These are phyloP conservation scores for Thermomyces lanuginosus DNA, from an alignment of 2,329 filamentous ascomycete species.

Conservation along the genomic window DNA sequence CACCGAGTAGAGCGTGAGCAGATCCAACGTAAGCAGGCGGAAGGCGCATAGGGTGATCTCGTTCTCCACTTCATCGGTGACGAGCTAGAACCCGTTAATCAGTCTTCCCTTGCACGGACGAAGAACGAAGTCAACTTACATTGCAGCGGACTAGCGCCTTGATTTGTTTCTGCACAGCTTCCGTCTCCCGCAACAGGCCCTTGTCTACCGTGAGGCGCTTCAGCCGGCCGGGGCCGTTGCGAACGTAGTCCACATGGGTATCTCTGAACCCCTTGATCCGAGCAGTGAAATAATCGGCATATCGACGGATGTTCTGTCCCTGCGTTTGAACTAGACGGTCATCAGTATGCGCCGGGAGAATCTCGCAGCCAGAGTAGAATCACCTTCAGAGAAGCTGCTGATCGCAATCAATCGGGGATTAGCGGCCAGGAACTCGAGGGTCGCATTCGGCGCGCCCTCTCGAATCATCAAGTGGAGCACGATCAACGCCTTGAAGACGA, in stretches of 20 bases:
- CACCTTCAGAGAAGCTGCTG: conserved; percentile 83
- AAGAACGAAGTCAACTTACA: conserved; percentile 35
- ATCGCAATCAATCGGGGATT: conserved; percentile 73
- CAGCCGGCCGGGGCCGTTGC: conserved; percentile 62
- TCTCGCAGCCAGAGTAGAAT: conserved; percentile 15
- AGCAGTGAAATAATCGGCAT: conserved; percentile 71
- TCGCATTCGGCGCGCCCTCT: conserved; percentile 79
- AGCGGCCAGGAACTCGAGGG: conserved; percentile 66
- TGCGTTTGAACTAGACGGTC: conserved; percentile 62
- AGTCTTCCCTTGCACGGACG: conserved; percentile 7
- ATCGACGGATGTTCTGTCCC: conserved; percentile 83
- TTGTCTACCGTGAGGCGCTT: conserved; percentile 83
- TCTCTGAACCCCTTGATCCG: conserved; percentile 68
- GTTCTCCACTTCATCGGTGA: conserved; percentile 80
- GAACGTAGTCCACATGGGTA: conserved; percentile 80
- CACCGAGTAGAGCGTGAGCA: conserved; percentile 79
- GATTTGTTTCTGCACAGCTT: conserved; percentile 77
- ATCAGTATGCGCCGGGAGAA: conserved; percentile 19
- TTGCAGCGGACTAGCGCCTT: conserved; percentile 75
- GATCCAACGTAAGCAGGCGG: conserved; percentile 72
- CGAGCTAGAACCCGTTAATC: conserved; percentile 40
- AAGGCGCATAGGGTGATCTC: conserved; percentile 94
- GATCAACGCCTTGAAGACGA: conserved; percentile 94
- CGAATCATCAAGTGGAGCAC: conserved; percentile 95
- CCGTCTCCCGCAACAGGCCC: conserved; percentile 78